Percentiles rank a stretch among this genome's conserved stretches.
phyloP scores from a whole-genome alignment of 2,329 filamentous ascomycete species.

The Harringtonia aguacate region DNA sequence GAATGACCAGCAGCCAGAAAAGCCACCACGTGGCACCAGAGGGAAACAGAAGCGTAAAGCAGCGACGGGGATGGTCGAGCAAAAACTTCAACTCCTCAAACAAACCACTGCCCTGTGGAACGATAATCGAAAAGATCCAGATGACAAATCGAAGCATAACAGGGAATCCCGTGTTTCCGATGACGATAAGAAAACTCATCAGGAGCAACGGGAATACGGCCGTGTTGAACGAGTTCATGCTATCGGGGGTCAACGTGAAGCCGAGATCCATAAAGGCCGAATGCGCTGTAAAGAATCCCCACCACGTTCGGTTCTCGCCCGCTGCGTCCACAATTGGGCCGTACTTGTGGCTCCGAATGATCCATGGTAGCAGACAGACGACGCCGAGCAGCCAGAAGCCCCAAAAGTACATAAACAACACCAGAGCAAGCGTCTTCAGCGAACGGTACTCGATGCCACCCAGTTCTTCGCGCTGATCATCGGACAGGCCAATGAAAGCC shows the following conservation, averaged over 20 bases:
- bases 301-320: constrained; percentile 67
- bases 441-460: constrained; percentile 95
- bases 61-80: constrained; percentile 87
- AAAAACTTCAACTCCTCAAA: constrained; percentile 90
- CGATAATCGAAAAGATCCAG: constrained; percentile 62
- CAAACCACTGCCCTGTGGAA: constrained; percentile 54
- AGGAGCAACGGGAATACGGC: constrained; percentile 67
- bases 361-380: constrained; percentile 70
- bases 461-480: constrained; percentile 87
- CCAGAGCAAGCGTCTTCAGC: constrained; percentile 70
- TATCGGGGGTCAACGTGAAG: constrained; percentile 83
- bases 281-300: constrained; percentile 80
- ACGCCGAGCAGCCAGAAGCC: constrained; percentile 72
- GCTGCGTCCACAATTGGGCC: constrained; percentile 50
- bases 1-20: constrained; percentile 68
- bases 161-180: constrained; percentile 92
- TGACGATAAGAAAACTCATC: constrained; percentile 78
- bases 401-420: constrained; percentile 72
- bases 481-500: constrained; percentile 75
- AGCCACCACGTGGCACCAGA: constrained; percentile 91
- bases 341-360: constrained; percentile 52
- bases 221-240: constrained; percentile 79
- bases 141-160: constrained; percentile 91
- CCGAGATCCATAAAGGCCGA: constrained; percentile 95
- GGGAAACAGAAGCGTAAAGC: constrained; percentile 91